Evolutionary conservation across 176 grass and related monocot genomes (phyloP).

Genomic region (Eragrostis nindensis): DNA sequence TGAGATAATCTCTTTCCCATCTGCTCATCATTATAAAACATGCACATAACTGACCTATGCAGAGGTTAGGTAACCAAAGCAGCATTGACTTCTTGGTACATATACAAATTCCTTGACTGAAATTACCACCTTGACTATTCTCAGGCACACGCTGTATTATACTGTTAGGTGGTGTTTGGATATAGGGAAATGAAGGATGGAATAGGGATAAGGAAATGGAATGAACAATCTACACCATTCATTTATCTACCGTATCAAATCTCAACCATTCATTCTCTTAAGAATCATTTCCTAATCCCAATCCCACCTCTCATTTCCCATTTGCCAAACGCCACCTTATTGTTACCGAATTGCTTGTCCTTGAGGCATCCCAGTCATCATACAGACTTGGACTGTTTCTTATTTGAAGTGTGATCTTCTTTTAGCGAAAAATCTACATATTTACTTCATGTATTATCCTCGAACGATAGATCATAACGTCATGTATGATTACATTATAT

Average conservation of each 20-base stretch:
- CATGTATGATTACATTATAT: background rate
- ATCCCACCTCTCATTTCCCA: no score
- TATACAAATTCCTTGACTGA: slow-evolving; percentile 32
- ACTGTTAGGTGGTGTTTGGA: no score
- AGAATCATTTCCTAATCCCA: no score
- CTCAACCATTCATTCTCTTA: no score
- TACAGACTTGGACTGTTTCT: background rate
- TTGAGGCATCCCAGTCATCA: slow-evolving; percentile 15
- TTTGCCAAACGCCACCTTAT: no score
- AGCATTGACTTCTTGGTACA: slow-evolving; percentile 50
- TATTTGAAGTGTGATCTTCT: slow-evolving; percentile 18
- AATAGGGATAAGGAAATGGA: no score
- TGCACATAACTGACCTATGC: slow-evolving; percentile 39
- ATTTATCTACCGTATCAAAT: no score
- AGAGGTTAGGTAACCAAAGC: slow-evolving; percentile 52
- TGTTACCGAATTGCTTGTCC: slow-evolving; percentile 26
- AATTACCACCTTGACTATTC: slow-evolving; percentile 41
- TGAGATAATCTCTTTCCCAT: slow-evolving; percentile 41
- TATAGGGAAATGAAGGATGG: no score
- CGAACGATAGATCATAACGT: background rate
- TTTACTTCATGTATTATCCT: background rate
- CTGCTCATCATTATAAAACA: slow-evolving; percentile 44
- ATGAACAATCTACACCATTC: no score
- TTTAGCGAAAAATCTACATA: slow-evolving; percentile 33
- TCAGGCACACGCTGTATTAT: slow-evolving; percentile 7